Evolutionary conservation across 179 eudicot genomes (phyloP).

Genomic region (Beta macrorhiza): DNA sequence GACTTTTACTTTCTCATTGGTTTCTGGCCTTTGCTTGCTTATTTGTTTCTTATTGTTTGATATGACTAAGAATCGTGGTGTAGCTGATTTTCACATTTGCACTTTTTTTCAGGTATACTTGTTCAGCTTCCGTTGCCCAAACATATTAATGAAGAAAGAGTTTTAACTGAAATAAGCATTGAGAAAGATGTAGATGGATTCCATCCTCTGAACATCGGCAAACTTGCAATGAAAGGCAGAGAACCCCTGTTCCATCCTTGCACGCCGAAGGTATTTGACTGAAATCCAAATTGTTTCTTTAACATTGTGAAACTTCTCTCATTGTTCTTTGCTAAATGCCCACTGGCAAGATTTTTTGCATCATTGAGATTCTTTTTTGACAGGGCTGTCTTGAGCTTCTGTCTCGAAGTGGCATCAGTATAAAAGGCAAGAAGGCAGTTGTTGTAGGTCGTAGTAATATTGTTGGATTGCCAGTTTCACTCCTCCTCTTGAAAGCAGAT

Average conservation of each 20-base stretch:
- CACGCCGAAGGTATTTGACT: conserved; percentile 75
- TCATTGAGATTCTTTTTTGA: conserved; percentile 6
- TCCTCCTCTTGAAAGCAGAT: conserved; percentile 87
- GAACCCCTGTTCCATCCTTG: conserved; percentile 89
- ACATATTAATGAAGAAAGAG: conserved; percentile 87
- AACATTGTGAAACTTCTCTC: neutral
- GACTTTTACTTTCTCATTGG: neutral
- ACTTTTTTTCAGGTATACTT: conserved; percentile 60
- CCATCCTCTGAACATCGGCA: conserved; percentile 95
- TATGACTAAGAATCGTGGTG: conserved; percentile 6
- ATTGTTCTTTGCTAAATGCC: neutral
- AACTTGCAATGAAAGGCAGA: conserved; percentile 99
- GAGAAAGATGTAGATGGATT: conserved; percentile 99
- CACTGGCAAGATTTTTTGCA: conserved; percentile 1
- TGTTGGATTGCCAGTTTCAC: conserved; percentile 86
- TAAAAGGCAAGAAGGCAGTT: conserved; percentile 86
- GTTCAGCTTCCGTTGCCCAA: conserved; percentile 97
- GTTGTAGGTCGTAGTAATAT: conserved; percentile 96
- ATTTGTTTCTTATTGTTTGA: neutral
- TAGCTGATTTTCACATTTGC: conserved; percentile 2
- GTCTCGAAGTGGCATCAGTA: conserved; percentile 61
- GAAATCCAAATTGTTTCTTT: neutral
- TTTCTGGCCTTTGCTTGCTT: neutral
- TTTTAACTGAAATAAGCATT: conserved; percentile 68
- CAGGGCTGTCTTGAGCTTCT: conserved; percentile 96